phyloP scores from a whole-genome alignment of 2,329 filamentous ascomycete species.

The Ascochyta rabiei region DNA sequence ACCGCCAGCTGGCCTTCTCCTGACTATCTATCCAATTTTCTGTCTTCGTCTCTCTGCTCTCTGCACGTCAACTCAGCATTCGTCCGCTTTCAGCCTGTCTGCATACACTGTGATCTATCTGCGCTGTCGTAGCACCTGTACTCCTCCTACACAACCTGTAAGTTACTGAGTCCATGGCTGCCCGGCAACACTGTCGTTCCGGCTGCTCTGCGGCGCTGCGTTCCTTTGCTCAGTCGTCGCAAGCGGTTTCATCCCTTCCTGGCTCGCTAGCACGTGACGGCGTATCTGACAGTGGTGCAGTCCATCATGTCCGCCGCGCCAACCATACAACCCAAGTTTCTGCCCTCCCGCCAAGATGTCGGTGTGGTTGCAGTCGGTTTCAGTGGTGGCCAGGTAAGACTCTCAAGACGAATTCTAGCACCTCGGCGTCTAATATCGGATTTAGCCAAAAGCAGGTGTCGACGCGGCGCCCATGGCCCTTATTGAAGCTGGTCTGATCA shows the following conservation, averaged over 20 bases:
- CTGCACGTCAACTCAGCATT: conserved; percentile 5
- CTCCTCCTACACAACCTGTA: neutral
- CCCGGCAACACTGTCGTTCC: neutral
- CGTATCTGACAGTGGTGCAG: neutral
- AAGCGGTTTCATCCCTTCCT: conserved; percentile 1
- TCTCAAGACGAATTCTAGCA: neutral
- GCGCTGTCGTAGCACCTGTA: neutral
- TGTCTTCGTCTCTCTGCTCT: conserved; percentile 4
- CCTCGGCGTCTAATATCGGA: conserved; percentile 12
- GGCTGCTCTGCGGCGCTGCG: neutral
- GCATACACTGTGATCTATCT: neutral
- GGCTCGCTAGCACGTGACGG: conserved; percentile 3
- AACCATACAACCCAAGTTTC: conserved; percentile 73
- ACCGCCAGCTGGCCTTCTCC: conserved; percentile 20
- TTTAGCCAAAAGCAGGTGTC: conserved; percentile 84
- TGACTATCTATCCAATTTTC: neutral
- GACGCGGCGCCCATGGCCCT: conserved; percentile 89
- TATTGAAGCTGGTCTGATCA: conserved; percentile 84
- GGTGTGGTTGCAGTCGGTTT: conserved; percentile 95
- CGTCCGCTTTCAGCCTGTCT: conserved; percentile 10
- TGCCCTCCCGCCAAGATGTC: conserved; percentile 77
- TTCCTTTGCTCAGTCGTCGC: neutral
- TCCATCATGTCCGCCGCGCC: conserved; percentile 60
- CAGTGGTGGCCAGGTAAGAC: conserved; percentile 86
- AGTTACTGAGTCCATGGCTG: neutral